Conservation (phyloP, 257 asterid genomes). For the Nicotiana paniculata region DNA sequence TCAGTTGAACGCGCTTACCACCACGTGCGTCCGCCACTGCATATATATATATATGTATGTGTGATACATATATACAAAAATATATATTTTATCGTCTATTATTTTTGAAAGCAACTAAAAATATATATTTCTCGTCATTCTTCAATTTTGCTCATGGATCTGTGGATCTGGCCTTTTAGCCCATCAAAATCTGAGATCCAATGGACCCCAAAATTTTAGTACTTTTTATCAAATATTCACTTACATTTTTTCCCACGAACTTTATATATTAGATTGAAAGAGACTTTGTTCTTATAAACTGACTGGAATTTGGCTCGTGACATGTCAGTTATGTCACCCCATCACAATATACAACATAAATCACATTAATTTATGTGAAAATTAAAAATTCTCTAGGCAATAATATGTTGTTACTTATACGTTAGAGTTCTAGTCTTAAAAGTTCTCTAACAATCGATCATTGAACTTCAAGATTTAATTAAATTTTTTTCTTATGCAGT, state of each 20-base stretch:
- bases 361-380: too few relatives aligned
- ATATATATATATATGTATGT: too few relatives aligned
- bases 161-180: not conserved
- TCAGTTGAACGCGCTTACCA: too few relatives aligned
- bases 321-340: not conserved
- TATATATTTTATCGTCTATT: too few relatives aligned
- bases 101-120: too few relatives aligned
- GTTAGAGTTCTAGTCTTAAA: not conserved
- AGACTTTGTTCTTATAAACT: not conserved
- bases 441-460: not conserved
- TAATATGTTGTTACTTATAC: not conserved
- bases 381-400: not conserved
- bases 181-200: not conserved
- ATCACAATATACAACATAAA: not conserved
- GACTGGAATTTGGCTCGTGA: not conserved
- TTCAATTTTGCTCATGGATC: not conserved
- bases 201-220: not conserved
- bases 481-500: not conserved
- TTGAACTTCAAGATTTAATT: not conserved
- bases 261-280: not conserved
- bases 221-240: not conserved
- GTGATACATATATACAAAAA: too few relatives aligned
- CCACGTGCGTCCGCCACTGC: too few relatives aligned
- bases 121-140: not conserved
- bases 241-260: not conserved